A percentile compares a stretch with the other conserved stretches of the same genome.
phyloP scores from a whole-genome alignment of 1,139 yeast genomes.

The Debaryomyces psychrophilus region DNA sequence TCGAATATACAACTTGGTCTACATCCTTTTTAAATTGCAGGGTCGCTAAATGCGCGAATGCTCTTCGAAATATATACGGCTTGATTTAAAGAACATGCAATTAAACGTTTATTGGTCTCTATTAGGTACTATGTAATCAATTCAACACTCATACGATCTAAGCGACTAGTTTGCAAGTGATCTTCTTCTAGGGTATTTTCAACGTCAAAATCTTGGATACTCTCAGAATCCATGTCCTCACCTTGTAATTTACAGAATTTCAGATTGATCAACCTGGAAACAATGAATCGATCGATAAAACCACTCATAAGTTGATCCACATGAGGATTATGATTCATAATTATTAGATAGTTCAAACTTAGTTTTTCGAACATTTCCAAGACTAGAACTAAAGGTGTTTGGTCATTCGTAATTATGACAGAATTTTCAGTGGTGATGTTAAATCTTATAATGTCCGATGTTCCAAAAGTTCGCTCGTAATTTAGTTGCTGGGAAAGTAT shows the following conservation, averaged over 20 bases:
- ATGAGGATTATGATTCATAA: slow-evolving; percentile 24
- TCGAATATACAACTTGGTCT: not conserved
- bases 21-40: too few relatives aligned
- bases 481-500: slow-evolving; percentile 31
- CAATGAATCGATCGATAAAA: slow-evolving; percentile 44
- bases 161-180: slow-evolving; percentile 15
- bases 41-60: not conserved
- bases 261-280: slow-evolving; percentile 35
- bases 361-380: slow-evolving; percentile 47
- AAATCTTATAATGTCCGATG: slow-evolving; percentile 16
- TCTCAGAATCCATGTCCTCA: slow-evolving; percentile 6
- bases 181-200: slow-evolving; percentile 18
- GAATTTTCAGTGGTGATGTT: slow-evolving; percentile 25
- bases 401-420: slow-evolving; percentile 32
- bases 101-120: not conserved
- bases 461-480: slow-evolving; percentile 24
- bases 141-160: slow-evolving; percentile 30
- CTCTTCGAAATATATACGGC: not conserved
- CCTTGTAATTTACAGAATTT: slow-evolving; percentile 26
- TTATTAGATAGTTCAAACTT: slow-evolving; percentile 39
- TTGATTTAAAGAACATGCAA: not conserved
- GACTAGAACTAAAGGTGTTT: slow-evolving; percentile 38
- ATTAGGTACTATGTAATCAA: slow-evolving; percentile 27
- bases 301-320: slow-evolving; percentile 33
- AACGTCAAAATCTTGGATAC: slow-evolving; percentile 21